Percentiles rank a stretch among this genome's conserved stretches.
Conservation (phyloP, 345 rosid genomes). For the Euphorbia peplus region DNA sequence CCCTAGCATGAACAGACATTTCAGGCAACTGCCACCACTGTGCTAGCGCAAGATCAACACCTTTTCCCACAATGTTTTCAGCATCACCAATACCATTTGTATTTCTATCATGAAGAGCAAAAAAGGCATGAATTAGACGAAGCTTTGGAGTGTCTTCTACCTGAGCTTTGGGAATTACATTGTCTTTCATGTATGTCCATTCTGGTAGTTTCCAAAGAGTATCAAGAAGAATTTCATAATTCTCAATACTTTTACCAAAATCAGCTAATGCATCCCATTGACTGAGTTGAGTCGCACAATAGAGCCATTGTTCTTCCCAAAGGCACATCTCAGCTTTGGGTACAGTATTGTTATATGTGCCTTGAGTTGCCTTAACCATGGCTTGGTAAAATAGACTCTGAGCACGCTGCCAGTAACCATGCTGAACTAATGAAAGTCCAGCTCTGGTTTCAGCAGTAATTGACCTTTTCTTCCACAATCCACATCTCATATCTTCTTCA, state of each 20-base stretch:
- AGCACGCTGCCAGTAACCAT: constrained; percentile 96
- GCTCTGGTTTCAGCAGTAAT: constrained; percentile 93
- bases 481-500: constrained; percentile 99
- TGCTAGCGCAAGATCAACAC: constrained; percentile 92
- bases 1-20: constrained; percentile 91
- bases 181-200: constrained; percentile 91
- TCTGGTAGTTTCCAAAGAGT: constrained; percentile 94
- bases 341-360: constrained; percentile 89
- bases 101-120: constrained; percentile 84
- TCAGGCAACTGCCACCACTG: constrained; percentile 99
- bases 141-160: constrained; percentile 99
- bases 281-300: constrained; percentile 89
- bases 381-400: constrained; percentile 95
- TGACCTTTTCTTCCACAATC: constrained; percentile 96
- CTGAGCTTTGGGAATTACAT: constrained; percentile 97
- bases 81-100: constrained; percentile 86
- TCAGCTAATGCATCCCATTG: constrained; percentile 99
- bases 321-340: constrained; percentile 99
- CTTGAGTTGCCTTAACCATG: constrained; percentile 99
- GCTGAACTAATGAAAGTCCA: constrained; percentile 95
- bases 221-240: constrained; percentile 93
- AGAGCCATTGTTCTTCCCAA: constrained; percentile 99
- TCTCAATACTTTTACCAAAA: constrained; percentile 87
- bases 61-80: constrained; percentile 82
- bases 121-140: constrained; percentile 83